A percentile compares a stretch with the other conserved stretches of the same genome.
phyloP scores from a whole-genome alignment of 139 green algal species.

The Trebouxia sp. region DNA sequence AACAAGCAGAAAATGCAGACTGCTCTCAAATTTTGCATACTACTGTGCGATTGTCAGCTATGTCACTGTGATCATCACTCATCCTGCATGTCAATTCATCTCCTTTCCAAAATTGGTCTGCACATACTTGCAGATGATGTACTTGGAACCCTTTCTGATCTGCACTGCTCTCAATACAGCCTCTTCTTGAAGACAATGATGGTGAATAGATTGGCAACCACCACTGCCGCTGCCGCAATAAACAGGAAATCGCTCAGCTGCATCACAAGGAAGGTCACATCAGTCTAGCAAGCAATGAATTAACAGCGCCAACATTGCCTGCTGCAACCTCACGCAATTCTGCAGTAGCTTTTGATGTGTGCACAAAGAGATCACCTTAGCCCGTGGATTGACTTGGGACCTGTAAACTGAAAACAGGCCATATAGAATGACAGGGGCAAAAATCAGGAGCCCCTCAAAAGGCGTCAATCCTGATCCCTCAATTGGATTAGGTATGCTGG shows the following conservation, averaged over 20 bases:
- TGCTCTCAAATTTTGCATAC: not conserved
- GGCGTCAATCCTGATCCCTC: not conserved
- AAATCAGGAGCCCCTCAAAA: not conserved
- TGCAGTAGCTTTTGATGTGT: no score
- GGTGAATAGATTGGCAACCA: conserved; percentile 30
- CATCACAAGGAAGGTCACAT: no score
- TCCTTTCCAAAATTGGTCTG: not conserved
- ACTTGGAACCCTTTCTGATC: not conserved
- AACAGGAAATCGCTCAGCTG: conserved; percentile 35
- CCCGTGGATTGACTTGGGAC: not conserved
- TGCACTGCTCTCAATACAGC: not conserved
- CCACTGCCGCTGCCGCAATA: conserved; percentile 26
- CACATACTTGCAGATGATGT: not conserved
- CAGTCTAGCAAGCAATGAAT: no score
- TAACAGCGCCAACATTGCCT: no score
- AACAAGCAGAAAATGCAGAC: not conserved
- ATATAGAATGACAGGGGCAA: conserved; percentile 15
- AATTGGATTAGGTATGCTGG: not conserved
- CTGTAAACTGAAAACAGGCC: not conserved
- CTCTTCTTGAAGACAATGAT: conserved; percentile 35
- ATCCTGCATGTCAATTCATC: not conserved
- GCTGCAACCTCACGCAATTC: not conserved
- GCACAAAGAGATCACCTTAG: conserved; percentile 20
- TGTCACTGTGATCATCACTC: not conserved
- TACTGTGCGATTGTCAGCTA: not conserved